Evolutionary conservation across 2,329 filamentous ascomycete genomes (phyloP).

Genomic region (Plenodomus tracheiphilus): DNA sequence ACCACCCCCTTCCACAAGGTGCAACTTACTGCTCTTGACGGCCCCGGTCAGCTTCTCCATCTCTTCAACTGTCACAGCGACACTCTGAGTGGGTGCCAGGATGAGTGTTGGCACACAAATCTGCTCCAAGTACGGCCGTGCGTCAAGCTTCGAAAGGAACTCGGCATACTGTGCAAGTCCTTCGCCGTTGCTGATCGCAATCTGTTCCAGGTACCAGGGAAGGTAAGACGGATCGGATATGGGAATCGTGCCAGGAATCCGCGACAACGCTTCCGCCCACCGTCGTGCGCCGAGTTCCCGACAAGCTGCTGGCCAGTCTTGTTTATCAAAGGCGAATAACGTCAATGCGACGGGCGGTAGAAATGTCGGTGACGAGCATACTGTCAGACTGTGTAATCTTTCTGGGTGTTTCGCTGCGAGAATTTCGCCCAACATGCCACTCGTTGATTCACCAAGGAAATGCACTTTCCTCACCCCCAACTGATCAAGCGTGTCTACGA

Average conservation of each 20-base stretch:
- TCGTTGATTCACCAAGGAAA: constrained; percentile 42
- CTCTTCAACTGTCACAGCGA: constrained; percentile 34
- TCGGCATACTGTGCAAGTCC: constrained; percentile 42
- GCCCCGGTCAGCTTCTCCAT: constrained; percentile 20
- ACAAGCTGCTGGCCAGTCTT: constrained; percentile 34
- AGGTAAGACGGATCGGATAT: constrained; percentile 32
- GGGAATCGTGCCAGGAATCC: constrained; percentile 36
- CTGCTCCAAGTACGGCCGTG: constrained; percentile 27
- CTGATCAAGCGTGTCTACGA: constrained; percentile 42
- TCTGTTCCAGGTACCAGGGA: constrained; percentile 38
- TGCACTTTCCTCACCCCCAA: constrained; percentile 36
- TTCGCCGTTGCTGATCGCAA: constrained; percentile 30
- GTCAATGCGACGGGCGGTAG: constrained; percentile 30
- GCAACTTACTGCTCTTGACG: constrained; percentile 25
- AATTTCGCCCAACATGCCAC: constrained; percentile 40
- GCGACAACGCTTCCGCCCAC: constrained; percentile 35
- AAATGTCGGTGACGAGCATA: constrained; percentile 38
- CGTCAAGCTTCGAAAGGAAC: constrained; percentile 38
- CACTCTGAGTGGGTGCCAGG: constrained; percentile 39
- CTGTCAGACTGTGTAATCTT: constrained; percentile 32
- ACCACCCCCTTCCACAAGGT: constrained; percentile 31
- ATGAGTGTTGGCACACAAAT: constrained; percentile 40
- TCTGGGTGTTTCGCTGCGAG: constrained; percentile 38
- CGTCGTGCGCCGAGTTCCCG: constrained; percentile 36
- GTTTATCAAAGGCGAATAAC: constrained; percentile 35